A percentile compares a stretch with the other conserved stretches of the same genome.
Conservation (phyloP, 495 filamentous ascomycete genomes). For the Recurvomyces mirabilis region DNA sequence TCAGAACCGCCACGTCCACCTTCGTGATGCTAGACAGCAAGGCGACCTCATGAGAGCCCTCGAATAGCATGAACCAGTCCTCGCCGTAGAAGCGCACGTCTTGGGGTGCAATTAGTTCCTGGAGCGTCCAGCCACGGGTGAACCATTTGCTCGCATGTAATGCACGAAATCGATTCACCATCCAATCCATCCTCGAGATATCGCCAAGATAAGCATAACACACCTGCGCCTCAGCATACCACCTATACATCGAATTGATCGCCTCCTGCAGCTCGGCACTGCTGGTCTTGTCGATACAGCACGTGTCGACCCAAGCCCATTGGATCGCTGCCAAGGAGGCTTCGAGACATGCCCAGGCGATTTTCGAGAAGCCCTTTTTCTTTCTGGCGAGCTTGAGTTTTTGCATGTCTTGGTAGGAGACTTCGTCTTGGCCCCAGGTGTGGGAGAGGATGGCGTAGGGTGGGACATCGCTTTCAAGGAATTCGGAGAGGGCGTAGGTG, state of each 20-base stretch:
- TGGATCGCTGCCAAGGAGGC: not conserved
- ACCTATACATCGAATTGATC: conserved; percentile 20
- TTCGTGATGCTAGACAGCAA: not conserved
- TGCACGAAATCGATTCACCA: no score
- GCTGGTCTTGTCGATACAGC: conserved; percentile 21
- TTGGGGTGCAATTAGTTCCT: not conserved
- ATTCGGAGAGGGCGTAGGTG: conserved; percentile 5
- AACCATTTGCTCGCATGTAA: not conserved
- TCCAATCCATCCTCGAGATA: not conserved
- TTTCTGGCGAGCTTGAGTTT: not conserved
- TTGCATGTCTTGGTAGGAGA: conserved; percentile 6
- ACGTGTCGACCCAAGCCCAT: conserved; percentile 19
- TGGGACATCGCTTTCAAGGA: conserved; percentile 7
- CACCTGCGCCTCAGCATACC: conserved; percentile 12
- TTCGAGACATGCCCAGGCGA: not conserved
- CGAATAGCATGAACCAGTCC: not conserved
- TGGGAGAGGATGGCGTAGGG: conserved; percentile 18
- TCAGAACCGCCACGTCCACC: not conserved
- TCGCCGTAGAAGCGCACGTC: not conserved
- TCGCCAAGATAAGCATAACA: conserved; percentile 18
- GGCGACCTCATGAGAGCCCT: not conserved
- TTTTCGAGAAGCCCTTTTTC: not conserved
- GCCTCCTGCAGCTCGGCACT: conserved; percentile 19
- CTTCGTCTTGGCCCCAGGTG: conserved; percentile 11
- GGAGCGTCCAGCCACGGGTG: not conserved